phyloP scores from a whole-genome alignment of 75 land plant species.

The Gnetum montanum region DNA sequence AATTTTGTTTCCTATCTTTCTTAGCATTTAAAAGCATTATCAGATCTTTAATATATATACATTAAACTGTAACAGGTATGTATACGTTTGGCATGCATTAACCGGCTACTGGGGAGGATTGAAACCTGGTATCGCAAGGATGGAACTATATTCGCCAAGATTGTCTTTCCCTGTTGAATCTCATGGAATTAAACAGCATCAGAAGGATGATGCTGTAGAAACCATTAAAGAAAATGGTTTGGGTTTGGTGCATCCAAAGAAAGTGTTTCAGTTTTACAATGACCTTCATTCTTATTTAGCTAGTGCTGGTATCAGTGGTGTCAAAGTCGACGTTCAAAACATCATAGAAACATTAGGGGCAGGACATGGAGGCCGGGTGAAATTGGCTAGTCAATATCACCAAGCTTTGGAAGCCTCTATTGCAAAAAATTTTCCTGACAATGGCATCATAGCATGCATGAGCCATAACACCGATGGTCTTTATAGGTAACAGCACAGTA shows the following conservation, averaged over 20 bases:
- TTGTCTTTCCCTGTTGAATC: slow-evolving; percentile 66
- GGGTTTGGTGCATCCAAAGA: slow-evolving; percentile 76
- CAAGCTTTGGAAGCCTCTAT: slow-evolving; percentile 82
- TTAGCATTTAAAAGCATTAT: too few species aligned
- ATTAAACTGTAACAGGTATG: slow-evolving; percentile 73
- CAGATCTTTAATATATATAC: too few species aligned
- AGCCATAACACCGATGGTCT: slow-evolving; percentile 89
- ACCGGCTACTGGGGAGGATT: slow-evolving; percentile 97
- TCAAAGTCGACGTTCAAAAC: slow-evolving; percentile 89
- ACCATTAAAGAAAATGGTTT: slow-evolving; percentile 56
- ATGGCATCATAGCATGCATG: slow-evolving; percentile 92
- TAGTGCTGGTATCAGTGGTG: slow-evolving; percentile 84
- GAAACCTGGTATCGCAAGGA: slow-evolving; percentile 38
- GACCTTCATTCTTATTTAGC: slow-evolving; percentile 86
- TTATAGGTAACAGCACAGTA: slow-evolving; percentile 49
- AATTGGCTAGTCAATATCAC: slow-evolving; percentile 61
- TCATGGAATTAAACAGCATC: slow-evolving; percentile 58
- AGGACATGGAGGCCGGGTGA: slow-evolving; percentile 79
- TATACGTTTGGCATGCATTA: slow-evolving; percentile 96
- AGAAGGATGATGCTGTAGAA: slow-evolving; percentile 39
- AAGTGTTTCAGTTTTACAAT: slow-evolving; percentile 59
- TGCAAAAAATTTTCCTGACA: slow-evolving; percentile 67
- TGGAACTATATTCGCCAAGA: slow-evolving; percentile 59
- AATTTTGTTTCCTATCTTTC: neutral
- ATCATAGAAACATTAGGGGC: slow-evolving; percentile 88